Base-by-base conservation (phyloP, 73 alveolate genomes). In the Symbiodinium natans region DNA sequence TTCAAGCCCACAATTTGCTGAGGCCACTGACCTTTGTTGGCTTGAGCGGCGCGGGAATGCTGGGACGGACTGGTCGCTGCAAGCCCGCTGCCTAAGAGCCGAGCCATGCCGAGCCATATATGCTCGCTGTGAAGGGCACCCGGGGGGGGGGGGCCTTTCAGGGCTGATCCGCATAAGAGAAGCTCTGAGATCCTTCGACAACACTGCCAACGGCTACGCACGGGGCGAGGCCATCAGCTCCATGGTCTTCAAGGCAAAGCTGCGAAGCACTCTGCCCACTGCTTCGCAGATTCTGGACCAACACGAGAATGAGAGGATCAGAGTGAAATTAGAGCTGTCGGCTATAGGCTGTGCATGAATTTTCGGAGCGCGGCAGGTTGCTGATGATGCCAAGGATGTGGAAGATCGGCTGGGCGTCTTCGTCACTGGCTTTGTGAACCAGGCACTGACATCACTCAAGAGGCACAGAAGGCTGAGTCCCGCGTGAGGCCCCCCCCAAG, bases 11-110 rank as follows among this genome's bases (percentile, higher is more conserved):
- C 63, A 48, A 48, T 9, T 29, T 8, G 10, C 46, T 19, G 8
- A 33, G 43, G 84, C 43, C 41, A 25, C 19, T 33, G 13, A 74
- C 43, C 84, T 74, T 74, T 29, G 82, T 90, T 13, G 97, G 97
- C 39, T 42, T 90, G 80, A 68, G 89, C 13, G 89, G 38, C n/a
- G 97, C 97, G 41, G 97, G 97, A 31, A 90, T 90, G 97, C 31
- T 90, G 87, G 97, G 97, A 19, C 73, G 97, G 89, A 90, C 88
- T 7, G 97, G 97, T 21, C 97, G 97, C 48, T n/a, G 97, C 97
- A 90, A 71, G 68, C 80, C 31, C 36, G 71, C 17, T 46, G 59
- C 80, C 80, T 63, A 31, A 25, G 80, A 25, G 59, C 21, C 59
- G n/a, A n/a, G n/a, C n/a, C n/a, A n/a, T n/a, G n/a, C n/a, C n/a